Base-by-base conservation (phyloP, 1,139 yeast genomes). In the Magnusiomyces sp. region DNA sequence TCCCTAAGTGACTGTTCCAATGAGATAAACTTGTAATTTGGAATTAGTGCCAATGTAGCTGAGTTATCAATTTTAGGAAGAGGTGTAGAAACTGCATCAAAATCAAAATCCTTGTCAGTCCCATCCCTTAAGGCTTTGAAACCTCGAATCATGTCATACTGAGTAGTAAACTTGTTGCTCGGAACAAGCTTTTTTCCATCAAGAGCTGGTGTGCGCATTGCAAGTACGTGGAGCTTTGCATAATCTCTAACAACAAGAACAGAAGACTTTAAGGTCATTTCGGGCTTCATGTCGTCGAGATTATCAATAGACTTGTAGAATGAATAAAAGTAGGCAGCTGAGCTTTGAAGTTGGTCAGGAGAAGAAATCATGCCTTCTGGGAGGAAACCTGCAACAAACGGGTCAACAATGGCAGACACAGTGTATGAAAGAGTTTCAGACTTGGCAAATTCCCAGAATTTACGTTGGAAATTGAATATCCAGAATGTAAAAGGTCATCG, bases 381-480 rank as follows among this genome's bases (percentile, higher is more conserved):
- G 55, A 55, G 61, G 36, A 81, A 81, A n/a, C 81, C 81, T 57
- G 72, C 69, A 2, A 74, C 74, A 49, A 60, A 68, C 1, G 70
- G 69, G 11, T 80, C 79, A 53, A 66, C 67, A 17, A 75, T 65
- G 1, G 75, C 65, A 13, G 74, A 57, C 40, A 73, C 56, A 4
- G 59, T 57, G 58, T 71, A 74, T 32, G 58, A 56, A 14, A 72
- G 71, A 38, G 63, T 62, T 53, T 64, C 65, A 20, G 58, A 54
- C 45, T 64, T 57, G n/a, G 65, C 58, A 53, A 69, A 75, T 2
- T 73, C 67, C 76, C 78, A 73, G 10, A 71, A 74, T 0, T 70
- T 66, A 50, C 56, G 60, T 58, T 67, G n/a, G n/a, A n/a, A n/a
- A n/a, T n/a, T n/a, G n/a, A n/a, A n/a, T n/a, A n/a, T n/a, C n/a